Conservation (phyloP, 805 yeast species). For the Geotrichum ghanense region DNA sequence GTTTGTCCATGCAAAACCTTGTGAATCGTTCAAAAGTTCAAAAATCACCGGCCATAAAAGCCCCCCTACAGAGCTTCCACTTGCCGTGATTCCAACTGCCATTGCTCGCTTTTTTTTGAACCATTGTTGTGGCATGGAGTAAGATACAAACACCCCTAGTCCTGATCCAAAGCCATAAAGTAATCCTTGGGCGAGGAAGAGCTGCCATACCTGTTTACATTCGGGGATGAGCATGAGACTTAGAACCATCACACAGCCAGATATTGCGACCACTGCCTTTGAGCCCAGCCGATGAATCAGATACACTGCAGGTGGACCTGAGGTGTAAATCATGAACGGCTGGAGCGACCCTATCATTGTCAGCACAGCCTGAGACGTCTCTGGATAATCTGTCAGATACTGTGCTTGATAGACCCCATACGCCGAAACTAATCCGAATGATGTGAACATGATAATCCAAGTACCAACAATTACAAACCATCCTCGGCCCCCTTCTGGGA, state of each 20-base stretch:
- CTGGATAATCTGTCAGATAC: constrained; percentile 33
- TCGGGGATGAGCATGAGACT: constrained; percentile 38
- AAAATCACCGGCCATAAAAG: constrained; percentile 35
- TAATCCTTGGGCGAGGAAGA: constrained; percentile 42
- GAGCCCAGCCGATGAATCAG: constrained; percentile 35
- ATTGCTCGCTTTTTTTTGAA: constrained; percentile 34
- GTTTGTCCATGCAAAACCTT: constrained; percentile 46
- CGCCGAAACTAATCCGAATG: constrained; percentile 50
- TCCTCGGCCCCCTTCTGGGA: constrained; percentile 39
- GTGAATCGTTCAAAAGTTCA: constrained; percentile 29
- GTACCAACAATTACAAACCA: constrained; percentile 43
- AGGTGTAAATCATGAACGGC: constrained; percentile 33
- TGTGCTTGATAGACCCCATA: constrained; percentile 48
- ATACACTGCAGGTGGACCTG: constrained; percentile 26
- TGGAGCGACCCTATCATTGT: constrained; percentile 47
- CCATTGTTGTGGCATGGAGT: constrained; percentile 38
- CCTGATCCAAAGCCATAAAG: constrained; percentile 39
- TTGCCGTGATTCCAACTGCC: constrained; percentile 37
- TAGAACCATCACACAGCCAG: constrained; percentile 33
- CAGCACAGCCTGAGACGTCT: constrained; percentile 34
- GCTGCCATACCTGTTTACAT: constrained; percentile 37
- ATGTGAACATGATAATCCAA: constrained; percentile 34
- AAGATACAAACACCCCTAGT: constrained; percentile 33
- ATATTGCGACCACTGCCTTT: constrained; percentile 27
- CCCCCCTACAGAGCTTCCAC: constrained; percentile 47